A percentile compares a stretch with the other conserved stretches of the same genome.
These are phyloP conservation scores for Chalaropsis ovoidea DNA, from an alignment of 2,329 filamentous ascomycete genomes.

Conservation along the genomic window DNA sequence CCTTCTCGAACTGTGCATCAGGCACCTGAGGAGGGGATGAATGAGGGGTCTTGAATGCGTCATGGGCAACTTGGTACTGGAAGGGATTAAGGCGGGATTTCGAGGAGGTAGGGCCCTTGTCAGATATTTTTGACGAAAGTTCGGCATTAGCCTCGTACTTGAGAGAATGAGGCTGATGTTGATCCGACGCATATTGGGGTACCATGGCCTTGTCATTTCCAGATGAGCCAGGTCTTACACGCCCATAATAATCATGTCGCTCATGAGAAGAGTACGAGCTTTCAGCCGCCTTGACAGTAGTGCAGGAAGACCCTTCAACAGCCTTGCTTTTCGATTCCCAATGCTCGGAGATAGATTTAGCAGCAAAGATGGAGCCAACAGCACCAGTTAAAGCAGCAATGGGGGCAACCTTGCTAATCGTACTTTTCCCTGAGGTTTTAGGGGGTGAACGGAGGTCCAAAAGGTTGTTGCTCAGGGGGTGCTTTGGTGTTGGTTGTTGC, in stretches of 20 bases:
- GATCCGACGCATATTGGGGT: background rate
- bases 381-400: conserved; percentile 41
- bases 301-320: conserved; percentile 31
- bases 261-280: background rate
- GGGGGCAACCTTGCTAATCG: conserved; percentile 32
- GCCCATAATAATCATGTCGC: background rate
- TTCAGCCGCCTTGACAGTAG: conserved; percentile 17
- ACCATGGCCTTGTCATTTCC: conserved; percentile 1
- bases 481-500: conserved; percentile 75
- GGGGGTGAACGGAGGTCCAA: conserved; percentile 29
- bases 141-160: background rate
- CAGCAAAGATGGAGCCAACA: conserved; percentile 41
- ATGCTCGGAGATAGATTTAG: background rate
- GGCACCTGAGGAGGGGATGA: conserved; percentile 35
- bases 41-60: conserved; percentile 42
- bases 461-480: conserved; percentile 52
- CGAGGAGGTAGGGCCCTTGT: conserved; percentile 17
- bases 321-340: conserved; percentile 35
- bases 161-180: background rate
- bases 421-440: background rate
- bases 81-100: conserved; percentile 42
- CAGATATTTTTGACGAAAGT: background rate
- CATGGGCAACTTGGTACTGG: conserved; percentile 46
- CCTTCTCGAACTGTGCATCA: background rate
- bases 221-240: background rate